These are phyloP conservation scores for Calonectria ilicicola DNA, from an alignment of 2,329 filamentous ascomycete species.

Conservation along the genomic window DNA sequence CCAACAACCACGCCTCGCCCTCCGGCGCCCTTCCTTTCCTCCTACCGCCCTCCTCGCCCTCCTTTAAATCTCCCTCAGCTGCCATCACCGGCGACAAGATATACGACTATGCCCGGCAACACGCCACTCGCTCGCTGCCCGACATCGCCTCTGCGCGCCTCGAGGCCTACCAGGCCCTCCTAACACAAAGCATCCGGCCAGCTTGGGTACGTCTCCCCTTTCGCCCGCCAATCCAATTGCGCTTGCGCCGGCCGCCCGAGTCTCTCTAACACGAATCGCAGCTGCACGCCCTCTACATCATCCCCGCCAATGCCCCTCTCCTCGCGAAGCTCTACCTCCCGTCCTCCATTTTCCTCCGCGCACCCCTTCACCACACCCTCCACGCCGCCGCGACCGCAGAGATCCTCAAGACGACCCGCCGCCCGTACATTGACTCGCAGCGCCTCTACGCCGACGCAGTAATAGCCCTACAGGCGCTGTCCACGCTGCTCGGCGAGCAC, in stretches of 20 bases:
- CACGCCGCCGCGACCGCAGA: conserved; percentile 79
- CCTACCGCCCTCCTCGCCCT: conserved; percentile 62
- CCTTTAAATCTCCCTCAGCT: conserved; percentile 62
- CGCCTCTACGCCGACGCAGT: conserved; percentile 58
- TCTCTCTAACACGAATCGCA: conserved; percentile 39
- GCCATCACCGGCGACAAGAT: conserved; percentile 69
- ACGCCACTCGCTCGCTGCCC: conserved; percentile 50
- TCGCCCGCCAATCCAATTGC: neutral
- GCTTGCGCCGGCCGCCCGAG: neutral
- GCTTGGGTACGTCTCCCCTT: conserved; percentile 79
- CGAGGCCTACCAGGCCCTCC: conserved; percentile 82
- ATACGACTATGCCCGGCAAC: conserved; percentile 73
- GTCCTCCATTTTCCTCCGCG: conserved; percentile 71
- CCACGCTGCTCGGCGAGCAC: conserved; percentile 52
- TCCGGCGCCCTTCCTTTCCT: conserved; percentile 91
- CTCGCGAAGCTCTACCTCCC: conserved; percentile 80
- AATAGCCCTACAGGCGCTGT: conserved; percentile 61
- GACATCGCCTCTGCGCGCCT: conserved; percentile 68
- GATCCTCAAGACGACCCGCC: conserved; percentile 73
- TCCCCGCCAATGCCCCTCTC: conserved; percentile 74
- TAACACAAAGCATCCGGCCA: conserved; percentile 82
- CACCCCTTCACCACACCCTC: conserved; percentile 74
- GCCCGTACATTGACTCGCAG: conserved; percentile 45
- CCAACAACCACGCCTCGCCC: conserved; percentile 94
- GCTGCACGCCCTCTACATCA: conserved; percentile 87